phyloP scores from a whole-genome alignment of 1,284 basidiomycete species.

The Moniliophthora roreri region DNA sequence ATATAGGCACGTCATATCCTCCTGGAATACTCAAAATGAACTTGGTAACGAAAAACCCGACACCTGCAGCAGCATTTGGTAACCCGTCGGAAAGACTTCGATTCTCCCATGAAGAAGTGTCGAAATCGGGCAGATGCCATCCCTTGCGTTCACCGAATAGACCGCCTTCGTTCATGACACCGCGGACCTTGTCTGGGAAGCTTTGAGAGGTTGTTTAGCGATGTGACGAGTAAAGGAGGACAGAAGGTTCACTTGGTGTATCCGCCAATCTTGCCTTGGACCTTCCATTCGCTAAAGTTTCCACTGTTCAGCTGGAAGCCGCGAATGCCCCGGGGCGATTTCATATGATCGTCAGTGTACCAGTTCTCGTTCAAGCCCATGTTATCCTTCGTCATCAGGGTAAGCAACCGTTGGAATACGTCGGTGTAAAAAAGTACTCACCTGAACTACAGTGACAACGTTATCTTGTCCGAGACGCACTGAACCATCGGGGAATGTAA shows the following conservation, averaged over 20 bases:
- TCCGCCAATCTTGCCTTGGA: conserved; percentile 79
- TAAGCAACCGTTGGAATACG: not conserved
- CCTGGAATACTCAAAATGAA: conserved; percentile 60
- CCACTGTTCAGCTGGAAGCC: conserved; percentile 65
- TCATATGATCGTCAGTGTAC: conserved; percentile 21
- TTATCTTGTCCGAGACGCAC: conserved; percentile 57
- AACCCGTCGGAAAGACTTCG: conserved; percentile 57
- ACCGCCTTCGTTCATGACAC: conserved; percentile 75
- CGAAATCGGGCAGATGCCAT: conserved; percentile 80
- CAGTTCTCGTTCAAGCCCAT: conserved; percentile 18
- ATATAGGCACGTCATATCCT: conserved; percentile 61
- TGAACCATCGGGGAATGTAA: conserved; percentile 56
- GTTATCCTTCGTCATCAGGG: conserved; percentile 33
- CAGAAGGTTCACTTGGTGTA: conserved; percentile 54
- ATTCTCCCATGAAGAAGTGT: conserved; percentile 56
- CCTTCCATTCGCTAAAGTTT: conserved; percentile 70
- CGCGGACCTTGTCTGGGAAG: conserved; percentile 57
- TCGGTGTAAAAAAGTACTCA: conserved; percentile 22
- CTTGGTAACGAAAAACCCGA: conserved; percentile 78
- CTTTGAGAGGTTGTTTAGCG: conserved; percentile 27
- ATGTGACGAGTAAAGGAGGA: not conserved
- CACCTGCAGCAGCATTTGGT: conserved; percentile 53
- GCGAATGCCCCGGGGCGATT: conserved; percentile 70
- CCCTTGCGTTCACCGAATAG: conserved; percentile 74
- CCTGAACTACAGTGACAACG: conserved; percentile 73